Evolutionary conservation across 176 grass and related monocot species (phyloP).

Genomic region (Hyparrhenia diplandra): DNA sequence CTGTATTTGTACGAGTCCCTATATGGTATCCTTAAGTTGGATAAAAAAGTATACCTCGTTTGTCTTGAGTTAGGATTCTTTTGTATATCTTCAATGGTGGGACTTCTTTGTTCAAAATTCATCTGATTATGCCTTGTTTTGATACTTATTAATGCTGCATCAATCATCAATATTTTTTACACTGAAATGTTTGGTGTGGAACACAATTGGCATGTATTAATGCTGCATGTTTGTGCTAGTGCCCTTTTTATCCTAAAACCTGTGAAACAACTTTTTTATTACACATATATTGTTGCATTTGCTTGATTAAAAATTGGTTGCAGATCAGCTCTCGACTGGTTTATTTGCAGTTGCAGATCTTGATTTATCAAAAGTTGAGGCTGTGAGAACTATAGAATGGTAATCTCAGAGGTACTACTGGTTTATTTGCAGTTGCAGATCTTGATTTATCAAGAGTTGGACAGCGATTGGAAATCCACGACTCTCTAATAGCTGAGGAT

Average conservation of each 20-base stretch:
- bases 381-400: constrained; percentile 79
- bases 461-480: constrained; percentile 49
- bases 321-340: constrained; percentile 86
- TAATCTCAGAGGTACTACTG: constrained; percentile 63
- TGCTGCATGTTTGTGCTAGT: constrained; percentile 7
- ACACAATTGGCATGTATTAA: background rate
- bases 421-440: constrained; percentile 74
- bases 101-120: background rate
- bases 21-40: no score
- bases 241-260: background rate
- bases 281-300: background rate
- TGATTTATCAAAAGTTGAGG: constrained; percentile 65
- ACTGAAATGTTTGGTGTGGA: constrained; percentile 2
- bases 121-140: background rate
- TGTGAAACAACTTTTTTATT: background rate
- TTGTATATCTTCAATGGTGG: background rate
- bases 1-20: no score
- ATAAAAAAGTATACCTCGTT: no score
- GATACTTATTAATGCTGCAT: background rate
- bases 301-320: background rate
- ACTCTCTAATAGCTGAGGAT: constrained; percentile 11
- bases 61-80: constrained; percentile 6
- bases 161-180: background rate
- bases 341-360: constrained; percentile 77
- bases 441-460: constrained; percentile 69